Conservation (phyloP, 2,329 filamentous ascomycete genomes). For the Penicillium sp. region DNA sequence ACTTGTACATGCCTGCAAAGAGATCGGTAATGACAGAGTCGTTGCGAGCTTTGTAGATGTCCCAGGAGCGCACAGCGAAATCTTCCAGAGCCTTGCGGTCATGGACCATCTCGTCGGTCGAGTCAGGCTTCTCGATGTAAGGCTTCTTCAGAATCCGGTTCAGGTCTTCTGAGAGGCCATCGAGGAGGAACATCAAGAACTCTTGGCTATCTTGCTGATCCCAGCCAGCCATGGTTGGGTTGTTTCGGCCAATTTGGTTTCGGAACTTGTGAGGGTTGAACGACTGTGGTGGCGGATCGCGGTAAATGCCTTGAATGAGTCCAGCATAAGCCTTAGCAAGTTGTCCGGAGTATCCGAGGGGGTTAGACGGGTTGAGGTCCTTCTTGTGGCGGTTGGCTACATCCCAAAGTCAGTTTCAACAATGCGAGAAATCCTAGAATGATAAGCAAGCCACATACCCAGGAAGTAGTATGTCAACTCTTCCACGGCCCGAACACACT, state of each 20-base stretch:
- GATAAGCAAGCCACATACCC: constrained; percentile 33
- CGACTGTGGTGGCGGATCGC: constrained; percentile 64
- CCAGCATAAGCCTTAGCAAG: constrained; percentile 83
- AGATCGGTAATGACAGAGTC: constrained; percentile 94
- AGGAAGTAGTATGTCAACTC: constrained; percentile 93
- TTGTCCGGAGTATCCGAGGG: constrained; percentile 79
- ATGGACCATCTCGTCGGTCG: constrained; percentile 91
- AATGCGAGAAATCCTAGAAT: not conserved
- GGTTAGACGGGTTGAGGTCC: constrained; percentile 84
- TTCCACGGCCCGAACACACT: constrained; percentile 90
- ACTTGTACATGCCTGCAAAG: constrained; percentile 98
- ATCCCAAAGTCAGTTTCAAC: constrained; percentile 17
- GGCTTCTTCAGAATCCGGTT: constrained; percentile 94
- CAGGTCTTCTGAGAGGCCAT: constrained; percentile 91
- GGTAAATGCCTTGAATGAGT: constrained; percentile 77
- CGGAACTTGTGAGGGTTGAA: constrained; percentile 83
- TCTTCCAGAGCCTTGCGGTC: constrained; percentile 76
- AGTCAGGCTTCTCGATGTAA: constrained; percentile 96
- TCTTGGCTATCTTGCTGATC: constrained; percentile 98
- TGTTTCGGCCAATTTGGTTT: constrained; percentile 74
- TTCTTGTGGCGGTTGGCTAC: constrained; percentile 66
- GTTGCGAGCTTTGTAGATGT: constrained; percentile 88
- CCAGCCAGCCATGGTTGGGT: constrained; percentile 87
- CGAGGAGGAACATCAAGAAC: constrained; percentile 90
- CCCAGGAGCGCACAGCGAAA: constrained; percentile 86